A percentile compares a stretch with the other conserved stretches of the same genome.
Conservation (phyloP, 768 basidiomycete species). For the Candolleomyces aberdarensis region DNA sequence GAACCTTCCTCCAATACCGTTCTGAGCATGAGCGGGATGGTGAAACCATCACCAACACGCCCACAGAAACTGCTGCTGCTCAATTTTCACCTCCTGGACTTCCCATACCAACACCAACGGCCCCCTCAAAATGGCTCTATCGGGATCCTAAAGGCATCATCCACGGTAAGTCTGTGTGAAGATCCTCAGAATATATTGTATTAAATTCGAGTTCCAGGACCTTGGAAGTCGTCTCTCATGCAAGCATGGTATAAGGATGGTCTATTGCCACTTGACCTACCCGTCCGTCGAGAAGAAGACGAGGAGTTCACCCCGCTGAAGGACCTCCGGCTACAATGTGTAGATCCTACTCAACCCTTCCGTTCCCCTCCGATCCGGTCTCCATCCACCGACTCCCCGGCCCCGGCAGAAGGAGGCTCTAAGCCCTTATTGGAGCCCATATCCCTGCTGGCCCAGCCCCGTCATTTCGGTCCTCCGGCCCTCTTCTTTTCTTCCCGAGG, state of each 20-base stretch:
- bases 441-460: slow-evolving; percentile 74
- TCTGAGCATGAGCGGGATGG: slow-evolving; percentile 51
- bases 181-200: not conserved
- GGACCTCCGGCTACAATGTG: slow-evolving; percentile 72
- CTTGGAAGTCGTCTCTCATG: slow-evolving; percentile 87
- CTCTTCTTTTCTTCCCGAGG: slow-evolving; percentile 88
- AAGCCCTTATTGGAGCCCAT: slow-evolving; percentile 68
- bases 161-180: slow-evolving; percentile 53
- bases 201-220: slow-evolving; percentile 43
- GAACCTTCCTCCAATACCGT: slow-evolving; percentile 71
- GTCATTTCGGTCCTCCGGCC: slow-evolving; percentile 83
- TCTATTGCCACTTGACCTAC: slow-evolving; percentile 76
- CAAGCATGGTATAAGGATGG: slow-evolving; percentile 89
- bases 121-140: slow-evolving; percentile 80
- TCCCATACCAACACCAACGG: slow-evolving; percentile 63
- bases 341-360: slow-evolving; percentile 84
- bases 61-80: slow-evolving; percentile 50
- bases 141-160: slow-evolving; percentile 77
- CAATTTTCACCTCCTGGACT: slow-evolving; percentile 81
- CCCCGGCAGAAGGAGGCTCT: slow-evolving; percentile 28
- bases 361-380: slow-evolving; percentile 22
- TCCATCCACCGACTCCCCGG: slow-evolving; percentile 27
- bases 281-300: slow-evolving; percentile 76
- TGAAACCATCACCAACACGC: slow-evolving; percentile 27
- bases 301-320: slow-evolving; percentile 62